A percentile compares a stretch with the other conserved stretches of the same genome.
Conservation (phyloP, 2,329 filamentous ascomycete genomes). For the Cordyceps sp. region DNA sequence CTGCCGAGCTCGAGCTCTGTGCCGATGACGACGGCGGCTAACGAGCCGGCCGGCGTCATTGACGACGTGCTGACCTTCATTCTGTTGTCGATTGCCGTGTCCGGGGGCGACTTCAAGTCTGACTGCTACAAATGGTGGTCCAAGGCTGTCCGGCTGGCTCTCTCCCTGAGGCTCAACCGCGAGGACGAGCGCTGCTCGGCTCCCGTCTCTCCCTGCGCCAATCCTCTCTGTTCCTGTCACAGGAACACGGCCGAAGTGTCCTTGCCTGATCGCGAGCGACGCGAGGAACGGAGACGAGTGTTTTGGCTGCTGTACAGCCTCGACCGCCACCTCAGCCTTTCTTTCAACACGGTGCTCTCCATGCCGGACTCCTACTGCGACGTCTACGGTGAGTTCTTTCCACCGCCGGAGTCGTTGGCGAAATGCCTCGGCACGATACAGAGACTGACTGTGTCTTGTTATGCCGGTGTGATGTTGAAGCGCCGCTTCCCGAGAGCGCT, state of each 20-base stretch:
- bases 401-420: no score
- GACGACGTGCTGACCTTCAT: conserved; percentile 28
- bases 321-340: conserved; percentile 28
- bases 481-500: conserved; percentile 21
- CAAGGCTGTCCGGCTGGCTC: conserved; percentile 21
- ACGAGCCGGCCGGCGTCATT: conserved; percentile 16
- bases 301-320: conserved; percentile 31
- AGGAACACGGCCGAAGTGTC: conserved; percentile 11
- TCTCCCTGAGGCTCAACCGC: conserved; percentile 18
- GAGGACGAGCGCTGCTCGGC: conserved; percentile 18
- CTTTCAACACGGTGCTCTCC: conserved; percentile 24
- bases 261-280: conserved; percentile 18
- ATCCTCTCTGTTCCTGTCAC: conserved; percentile 14
- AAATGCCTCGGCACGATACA: no score
- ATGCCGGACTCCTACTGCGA: conserved; percentile 29
- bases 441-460: no score
- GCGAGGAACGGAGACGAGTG: conserved; percentile 26
- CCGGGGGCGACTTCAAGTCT: conserved; percentile 29
- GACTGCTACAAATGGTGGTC: conserved; percentile 31
- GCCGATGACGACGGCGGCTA: conserved; percentile 15
- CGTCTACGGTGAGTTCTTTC: conserved; percentile 19
- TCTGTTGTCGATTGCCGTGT: conserved; percentile 26
- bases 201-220: conserved; percentile 12
- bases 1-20: conserved; percentile 7
- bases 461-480: conserved; percentile 5